Base-by-base conservation (phyloP, 305 asterid species). In the Fraxinus paxiana region DNA sequence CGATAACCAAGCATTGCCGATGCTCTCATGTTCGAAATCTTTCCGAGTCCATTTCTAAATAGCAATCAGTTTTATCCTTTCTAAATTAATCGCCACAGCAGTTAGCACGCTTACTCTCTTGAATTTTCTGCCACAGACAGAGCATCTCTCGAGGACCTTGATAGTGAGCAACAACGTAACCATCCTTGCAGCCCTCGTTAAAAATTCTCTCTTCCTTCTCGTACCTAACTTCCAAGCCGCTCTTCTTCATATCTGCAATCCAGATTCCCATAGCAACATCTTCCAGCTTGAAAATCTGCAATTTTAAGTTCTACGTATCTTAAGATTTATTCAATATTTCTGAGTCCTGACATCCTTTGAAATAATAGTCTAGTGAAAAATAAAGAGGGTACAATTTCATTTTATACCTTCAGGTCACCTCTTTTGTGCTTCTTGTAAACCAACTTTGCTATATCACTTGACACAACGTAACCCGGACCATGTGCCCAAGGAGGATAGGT, bases 191-290 rank as follows among this genome's bases (percentile, higher is more conserved):
- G 20, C 99, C 99, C 15, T 88, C 97, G 13, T 82, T 89, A 33
- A 90, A 83, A 20, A 96, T 91, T 88, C 97, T 88, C 83, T 87
- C 92, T 2, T 96, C 98, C 26, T 87, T 89, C 84, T 92, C 92
- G 34, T 94, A 96, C 81, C 80, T 86, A 79, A 96, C 93, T 83
- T 88, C 84, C 82, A 89, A 22, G 31, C 97, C 96, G 20, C 86
- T 85, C 79, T 89, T 89, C 83, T 88, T 90, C 94, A 94, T 87
- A 75, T 89, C 97, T 0, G 90, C 90, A 20, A 94, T 91, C 99
- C 99, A 96, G 78, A 90, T 96, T 22, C 98, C 99, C 99, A 96
- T 92, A 9, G 98, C 96, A 8, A 92, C 99, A 13, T 96, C 99
- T 89, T 96, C 99, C 35, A 96, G 97, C 89, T 92, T 96, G 84